A percentile compares a stretch with the other conserved stretches of the same genome.
These are phyloP conservation scores for Dactylorhiza incarnata DNA, from an alignment of 106 monocot species.

Conservation along the genomic window DNA sequence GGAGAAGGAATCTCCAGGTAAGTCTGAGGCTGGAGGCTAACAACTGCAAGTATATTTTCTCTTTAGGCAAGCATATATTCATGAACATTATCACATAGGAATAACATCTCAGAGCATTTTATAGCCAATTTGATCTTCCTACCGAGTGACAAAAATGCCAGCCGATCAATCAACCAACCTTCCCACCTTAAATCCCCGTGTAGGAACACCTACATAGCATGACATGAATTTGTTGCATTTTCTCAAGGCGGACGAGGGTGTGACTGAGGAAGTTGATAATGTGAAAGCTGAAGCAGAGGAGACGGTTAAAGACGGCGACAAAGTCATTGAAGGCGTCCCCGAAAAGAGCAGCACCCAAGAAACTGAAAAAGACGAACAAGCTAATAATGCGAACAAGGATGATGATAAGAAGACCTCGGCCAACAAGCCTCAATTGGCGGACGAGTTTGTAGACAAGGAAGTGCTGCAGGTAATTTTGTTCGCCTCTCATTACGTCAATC, in stretches of 20 bases:
- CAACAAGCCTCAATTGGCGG: slow-evolving; percentile 12
- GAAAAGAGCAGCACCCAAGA: slow-evolving; percentile 6
- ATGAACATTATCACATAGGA: too few species aligned
- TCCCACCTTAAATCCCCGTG: too few species aligned
- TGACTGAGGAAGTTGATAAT: neutral
- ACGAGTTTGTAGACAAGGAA: slow-evolving; percentile 58
- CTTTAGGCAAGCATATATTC: too few species aligned
- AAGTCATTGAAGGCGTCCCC: slow-evolving; percentile 3
- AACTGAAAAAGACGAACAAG: slow-evolving; percentile 9
- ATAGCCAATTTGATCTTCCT: too few species aligned
- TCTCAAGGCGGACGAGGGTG: slow-evolving; percentile 11
- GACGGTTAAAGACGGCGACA: neutral
- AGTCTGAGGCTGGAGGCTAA: too few species aligned
- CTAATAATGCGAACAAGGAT: slow-evolving; percentile 15
- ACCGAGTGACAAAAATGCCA: too few species aligned
- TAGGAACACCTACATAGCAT: too few species aligned
- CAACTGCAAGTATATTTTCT: too few species aligned
- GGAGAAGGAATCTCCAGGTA: too few species aligned
- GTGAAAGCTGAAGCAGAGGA: slow-evolving; percentile 16
- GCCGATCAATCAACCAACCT: too few species aligned
- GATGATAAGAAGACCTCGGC: slow-evolving; percentile 13
- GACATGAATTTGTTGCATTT: neutral
- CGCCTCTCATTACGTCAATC: neutral
- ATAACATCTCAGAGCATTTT: too few species aligned
- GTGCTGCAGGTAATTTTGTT: slow-evolving; percentile 50